A percentile compares a stretch with the other conserved stretches of the same genome.
These are phyloP conservation scores for Tylopilus sp. DNA, from an alignment of 1,284 basidiomycete genomes.

Conservation along the genomic window DNA sequence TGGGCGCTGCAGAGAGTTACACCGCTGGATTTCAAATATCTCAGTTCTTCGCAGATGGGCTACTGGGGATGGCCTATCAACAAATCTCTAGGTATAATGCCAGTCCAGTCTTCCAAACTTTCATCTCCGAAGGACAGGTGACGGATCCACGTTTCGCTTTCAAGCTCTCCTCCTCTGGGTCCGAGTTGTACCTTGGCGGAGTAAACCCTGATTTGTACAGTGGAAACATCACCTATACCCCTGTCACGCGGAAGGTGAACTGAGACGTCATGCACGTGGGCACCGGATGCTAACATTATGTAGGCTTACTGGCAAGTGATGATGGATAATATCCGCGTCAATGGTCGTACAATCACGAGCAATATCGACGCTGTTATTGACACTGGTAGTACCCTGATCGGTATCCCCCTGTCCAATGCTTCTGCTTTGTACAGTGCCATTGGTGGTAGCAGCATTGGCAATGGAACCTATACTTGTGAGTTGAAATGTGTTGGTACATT, in stretches of 20 bases:
- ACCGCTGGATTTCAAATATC: conserved; percentile 25
- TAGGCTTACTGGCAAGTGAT: conserved; percentile 45
- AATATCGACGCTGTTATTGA: conserved; percentile 50
- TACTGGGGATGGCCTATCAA: conserved; percentile 47
- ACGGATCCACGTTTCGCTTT: conserved; percentile 49
- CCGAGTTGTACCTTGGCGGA: conserved; percentile 57
- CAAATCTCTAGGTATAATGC: conserved; percentile 20
- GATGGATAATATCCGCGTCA: conserved; percentile 29
- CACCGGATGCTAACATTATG: no score
- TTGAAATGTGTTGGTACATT: neutral
- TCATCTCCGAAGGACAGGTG: conserved; percentile 35
- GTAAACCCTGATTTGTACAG: conserved; percentile 28
- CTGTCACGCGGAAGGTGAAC: neutral
- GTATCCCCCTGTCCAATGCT: neutral
- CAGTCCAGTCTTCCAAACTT: conserved; percentile 29
- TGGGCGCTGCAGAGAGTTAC: conserved; percentile 43
- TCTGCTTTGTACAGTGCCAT: conserved; percentile 11
- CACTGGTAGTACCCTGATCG: neutral
- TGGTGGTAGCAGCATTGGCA: conserved; percentile 10
- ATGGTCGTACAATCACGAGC: conserved; percentile 26
- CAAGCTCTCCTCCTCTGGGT: conserved; percentile 50
- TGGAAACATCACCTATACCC: conserved; percentile 18
- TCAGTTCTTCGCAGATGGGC: conserved; percentile 42
- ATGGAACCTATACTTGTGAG: conserved; percentile 15
- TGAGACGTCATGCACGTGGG: conserved; percentile 2